Conservation (phyloP, 768 basidiomycete genomes). For the Amanita polypyramis region DNA sequence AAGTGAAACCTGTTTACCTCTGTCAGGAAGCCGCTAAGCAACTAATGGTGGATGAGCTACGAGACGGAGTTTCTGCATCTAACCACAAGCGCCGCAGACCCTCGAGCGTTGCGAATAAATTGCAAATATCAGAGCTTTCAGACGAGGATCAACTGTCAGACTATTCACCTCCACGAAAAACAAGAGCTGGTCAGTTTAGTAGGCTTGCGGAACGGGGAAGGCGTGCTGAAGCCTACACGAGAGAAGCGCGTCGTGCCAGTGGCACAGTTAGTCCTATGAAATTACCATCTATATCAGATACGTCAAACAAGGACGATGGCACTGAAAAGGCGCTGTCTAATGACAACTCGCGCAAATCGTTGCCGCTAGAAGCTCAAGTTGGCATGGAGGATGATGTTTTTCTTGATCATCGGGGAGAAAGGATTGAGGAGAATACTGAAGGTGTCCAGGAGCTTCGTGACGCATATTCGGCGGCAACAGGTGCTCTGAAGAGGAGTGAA, state of each 20-base stretch:
- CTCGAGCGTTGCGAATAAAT: not conserved
- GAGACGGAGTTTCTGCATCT: not conserved
- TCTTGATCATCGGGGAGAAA: not conserved
- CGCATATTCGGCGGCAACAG: not conserved
- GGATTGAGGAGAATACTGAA: not conserved
- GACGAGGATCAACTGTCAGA: conserved; percentile 15
- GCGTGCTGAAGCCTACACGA: conserved; percentile 22
- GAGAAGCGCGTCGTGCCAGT: conserved; percentile 25
- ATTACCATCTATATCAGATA: not conserved
- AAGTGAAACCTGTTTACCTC: not conserved
- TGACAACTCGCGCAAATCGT: not conserved
- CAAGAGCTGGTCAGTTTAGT: conserved; percentile 22
- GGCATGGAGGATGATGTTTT: not conserved
- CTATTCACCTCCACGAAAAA: conserved; percentile 18
- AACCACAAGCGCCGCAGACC: not conserved
- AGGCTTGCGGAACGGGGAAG: conserved; percentile 25
- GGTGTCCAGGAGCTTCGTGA: not conserved
- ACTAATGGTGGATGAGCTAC: not conserved
- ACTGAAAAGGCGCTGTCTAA: too few relatives aligned
- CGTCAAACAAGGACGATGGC: not conserved
- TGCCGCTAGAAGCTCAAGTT: not conserved
- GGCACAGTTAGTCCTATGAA: conserved; percentile 14
- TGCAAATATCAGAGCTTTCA: conserved; percentile 15
- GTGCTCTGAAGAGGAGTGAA: not conserved
- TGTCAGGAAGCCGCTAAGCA: conserved; percentile 1